A percentile compares a stretch with the other conserved stretches of the same genome.
Evolutionary conservation across 495 filamentous ascomycete genomes (phyloP).

Genomic region (Aspergillus carlsbadensis): DNA sequence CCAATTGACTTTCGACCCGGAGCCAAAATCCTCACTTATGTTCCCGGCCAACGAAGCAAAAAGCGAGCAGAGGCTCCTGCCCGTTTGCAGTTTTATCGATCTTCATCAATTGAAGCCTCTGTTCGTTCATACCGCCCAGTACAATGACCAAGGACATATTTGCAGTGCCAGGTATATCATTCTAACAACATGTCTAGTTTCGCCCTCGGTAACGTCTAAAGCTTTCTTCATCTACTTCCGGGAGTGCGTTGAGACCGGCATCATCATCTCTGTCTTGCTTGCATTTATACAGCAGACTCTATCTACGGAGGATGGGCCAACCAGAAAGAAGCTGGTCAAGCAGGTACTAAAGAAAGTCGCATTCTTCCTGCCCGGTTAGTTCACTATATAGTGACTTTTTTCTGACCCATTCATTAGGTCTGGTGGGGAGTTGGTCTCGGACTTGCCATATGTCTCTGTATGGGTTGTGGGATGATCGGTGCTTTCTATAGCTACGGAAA

Average conservation of each 20-base stretch:
- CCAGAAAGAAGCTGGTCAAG: background rate
- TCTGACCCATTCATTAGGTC: too few relatives aligned
- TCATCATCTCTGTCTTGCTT: slow-evolving; percentile 79
- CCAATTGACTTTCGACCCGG: background rate
- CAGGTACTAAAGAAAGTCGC: slow-evolving; percentile 29
- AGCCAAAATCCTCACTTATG: background rate
- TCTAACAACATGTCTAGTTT: slow-evolving; percentile 16
- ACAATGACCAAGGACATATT: slow-evolving; percentile 40
- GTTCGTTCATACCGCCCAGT: too few relatives aligned
- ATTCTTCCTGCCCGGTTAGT: too few relatives aligned
- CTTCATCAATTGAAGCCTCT: too few relatives aligned
- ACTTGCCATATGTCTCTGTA: slow-evolving; percentile 60
- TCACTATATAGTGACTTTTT: too few relatives aligned
- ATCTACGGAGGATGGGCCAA: slow-evolving; percentile 50
- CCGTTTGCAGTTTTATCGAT: too few relatives aligned
- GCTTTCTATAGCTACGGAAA: slow-evolving; percentile 72
- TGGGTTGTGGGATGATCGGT: slow-evolving; percentile 74
- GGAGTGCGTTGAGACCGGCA: slow-evolving; percentile 75
- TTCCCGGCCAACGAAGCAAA: too few relatives aligned
- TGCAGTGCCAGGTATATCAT: slow-evolving; percentile 47
- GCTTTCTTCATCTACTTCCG: slow-evolving; percentile 86
- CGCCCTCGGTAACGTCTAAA: background rate
- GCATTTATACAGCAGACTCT: slow-evolving; percentile 80
- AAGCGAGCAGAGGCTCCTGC: too few relatives aligned
- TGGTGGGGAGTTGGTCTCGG: slow-evolving; percentile 68